These are phyloP conservation scores for Gonapodya prolifera DNA, from an alignment of 192 early-diverging fungal genomes.

Conservation along the genomic window DNA sequence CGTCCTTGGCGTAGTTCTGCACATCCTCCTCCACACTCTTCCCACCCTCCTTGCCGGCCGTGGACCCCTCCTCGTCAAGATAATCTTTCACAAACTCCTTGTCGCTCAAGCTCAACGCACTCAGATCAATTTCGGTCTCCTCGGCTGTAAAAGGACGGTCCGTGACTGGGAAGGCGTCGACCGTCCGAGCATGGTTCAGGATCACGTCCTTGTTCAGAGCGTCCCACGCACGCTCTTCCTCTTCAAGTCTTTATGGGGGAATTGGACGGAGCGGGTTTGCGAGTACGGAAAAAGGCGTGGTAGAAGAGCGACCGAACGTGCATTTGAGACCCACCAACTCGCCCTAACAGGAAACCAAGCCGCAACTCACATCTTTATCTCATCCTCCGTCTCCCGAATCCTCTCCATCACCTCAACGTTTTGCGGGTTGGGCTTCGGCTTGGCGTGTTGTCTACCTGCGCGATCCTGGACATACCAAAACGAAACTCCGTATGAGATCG, in stretches of 20 bases:
- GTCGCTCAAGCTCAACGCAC: not conserved
- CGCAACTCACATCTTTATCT: not conserved
- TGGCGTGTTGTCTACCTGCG: not conserved
- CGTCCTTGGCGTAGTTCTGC: not conserved
- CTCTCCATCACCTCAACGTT: not conserved
- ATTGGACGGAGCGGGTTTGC: not conserved
- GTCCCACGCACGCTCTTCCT: not conserved
- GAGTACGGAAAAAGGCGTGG: not conserved
- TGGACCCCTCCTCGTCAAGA: not conserved
- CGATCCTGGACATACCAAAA: not conserved
- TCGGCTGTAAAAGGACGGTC: not conserved
- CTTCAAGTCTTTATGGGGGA: not conserved
- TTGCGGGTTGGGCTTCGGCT: not conserved
- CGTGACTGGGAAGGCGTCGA: not conserved
- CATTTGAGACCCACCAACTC: too few species aligned
- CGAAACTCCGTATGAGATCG: too few species aligned
- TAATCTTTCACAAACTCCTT: not conserved
- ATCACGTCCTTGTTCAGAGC: not conserved
- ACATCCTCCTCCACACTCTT: not conserved
- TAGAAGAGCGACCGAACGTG: too few species aligned
- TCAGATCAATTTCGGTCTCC: not conserved
- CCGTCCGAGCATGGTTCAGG: not conserved
- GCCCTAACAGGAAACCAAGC: not conserved
- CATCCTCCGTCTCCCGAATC: not conserved
- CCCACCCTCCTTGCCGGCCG: not conserved